Conservation (phyloP, 2,329 filamentous ascomycete genomes). For the Tolypocladium ophioglossoides region DNA sequence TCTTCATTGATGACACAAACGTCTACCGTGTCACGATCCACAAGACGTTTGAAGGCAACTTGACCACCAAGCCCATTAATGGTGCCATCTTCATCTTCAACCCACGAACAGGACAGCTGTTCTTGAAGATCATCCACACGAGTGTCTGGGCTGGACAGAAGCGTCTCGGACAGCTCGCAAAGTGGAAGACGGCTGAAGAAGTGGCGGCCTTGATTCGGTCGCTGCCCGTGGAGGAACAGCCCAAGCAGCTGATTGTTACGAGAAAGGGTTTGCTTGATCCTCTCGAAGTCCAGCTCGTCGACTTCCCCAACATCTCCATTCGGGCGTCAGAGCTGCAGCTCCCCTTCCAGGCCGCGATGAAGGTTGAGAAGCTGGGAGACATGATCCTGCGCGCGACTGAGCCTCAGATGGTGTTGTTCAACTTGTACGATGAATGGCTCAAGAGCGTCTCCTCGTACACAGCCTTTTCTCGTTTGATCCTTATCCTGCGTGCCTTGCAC, state of each 20-base stretch:
- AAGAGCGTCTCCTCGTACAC: conserved; percentile 99
- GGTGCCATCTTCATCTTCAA: conserved; percentile 99
- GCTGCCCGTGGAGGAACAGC: conserved; percentile 92
- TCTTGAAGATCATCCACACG: conserved; percentile 98
- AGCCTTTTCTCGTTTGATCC: conserved; percentile 86
- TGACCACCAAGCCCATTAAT: conserved; percentile 99
- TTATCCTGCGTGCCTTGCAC: conserved; percentile 89
- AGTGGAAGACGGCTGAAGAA: conserved; percentile 99
- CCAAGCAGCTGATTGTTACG: conserved; percentile 96
- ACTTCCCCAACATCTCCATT: conserved; percentile 99
- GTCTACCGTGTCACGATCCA: conserved; percentile 99
- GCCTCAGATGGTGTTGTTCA: conserved; percentile 99
- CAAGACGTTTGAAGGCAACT: conserved; percentile 97
- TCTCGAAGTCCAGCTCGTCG: conserved; percentile 89
- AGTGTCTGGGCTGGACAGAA: conserved; percentile 99
- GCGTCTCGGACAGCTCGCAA: conserved; percentile 93
- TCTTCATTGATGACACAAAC: conserved; percentile 98
- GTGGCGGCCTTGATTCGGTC: conserved; percentile 94
- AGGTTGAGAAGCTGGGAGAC: conserved; percentile 97
- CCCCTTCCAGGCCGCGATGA: conserved; percentile 99
- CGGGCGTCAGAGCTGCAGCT: conserved; percentile 92
- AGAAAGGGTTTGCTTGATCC: conserved; percentile 95
- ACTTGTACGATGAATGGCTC: conserved; percentile 96
- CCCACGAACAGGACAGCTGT: conserved; percentile 91
- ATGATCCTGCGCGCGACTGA: conserved; percentile 98